Evolutionary conservation across 1,139 yeast species (phyloP), one percentile per base, ranked within the genome.

Genomic region (Debaryomyces subglobosus): DNA sequence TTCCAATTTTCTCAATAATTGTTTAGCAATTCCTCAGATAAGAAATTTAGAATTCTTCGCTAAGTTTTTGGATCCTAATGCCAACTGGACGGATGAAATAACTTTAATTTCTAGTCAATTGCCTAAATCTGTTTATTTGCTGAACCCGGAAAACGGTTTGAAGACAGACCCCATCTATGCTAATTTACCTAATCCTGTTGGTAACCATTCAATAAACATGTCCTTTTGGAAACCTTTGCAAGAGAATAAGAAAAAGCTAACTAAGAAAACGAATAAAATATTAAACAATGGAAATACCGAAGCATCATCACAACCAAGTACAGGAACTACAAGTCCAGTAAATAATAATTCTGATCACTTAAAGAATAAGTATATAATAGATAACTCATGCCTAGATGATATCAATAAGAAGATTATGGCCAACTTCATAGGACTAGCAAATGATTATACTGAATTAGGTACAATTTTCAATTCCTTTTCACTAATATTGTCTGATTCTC

Each of bases 1-100:
- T 41, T 77, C 88, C 1, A 84, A 82, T 36, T 94, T 94, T 61
- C 72, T 94, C 49, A 89, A 89, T 61, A 79, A 92, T 53, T 90
- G 98, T 62, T 66, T 82, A 49, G 69, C 72, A 18, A 84, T 85
- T 47, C 72, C 75, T 1, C 82, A 74, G 51, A 73, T 90, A 10
- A 69, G 85, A 21, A 76, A 76, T 39, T 79, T 86, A 47, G 80
- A 81, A 34, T 85, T 89, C 44, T 86, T 89, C 58, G 79, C 83
- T 35, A 84, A 86, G 61, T 92, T 92, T 61, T 68, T 92, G 53
- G 96, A 91, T 61, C 96, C 97, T 5, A 86, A 86, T 55, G 82
- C 89, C 3, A 85, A 85, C 58, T 92, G 96, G 96, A 67, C 74
- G 23, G 81, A 76, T 53, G 86, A 81, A 56, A 74, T 72, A 15